Base-by-base conservation (phyloP, 768 basidiomycete genomes). In the Royoungia palumana region DNA sequence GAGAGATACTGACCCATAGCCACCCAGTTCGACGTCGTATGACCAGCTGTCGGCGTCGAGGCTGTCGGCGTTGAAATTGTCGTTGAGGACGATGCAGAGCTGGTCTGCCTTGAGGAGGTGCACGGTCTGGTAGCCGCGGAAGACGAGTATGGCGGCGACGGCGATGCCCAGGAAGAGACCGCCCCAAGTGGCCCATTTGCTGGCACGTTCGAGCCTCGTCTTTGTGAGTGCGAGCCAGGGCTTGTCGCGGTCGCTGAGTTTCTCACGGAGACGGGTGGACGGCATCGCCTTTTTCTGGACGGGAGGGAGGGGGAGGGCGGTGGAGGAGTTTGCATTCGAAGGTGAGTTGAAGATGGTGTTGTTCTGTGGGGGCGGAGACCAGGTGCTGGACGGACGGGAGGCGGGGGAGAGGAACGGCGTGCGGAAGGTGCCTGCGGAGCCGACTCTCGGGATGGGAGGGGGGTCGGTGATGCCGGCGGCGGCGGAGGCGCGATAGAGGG, bases 341-440 rank as follows among this genome's bases (percentile, higher is more conserved):
- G 58, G 65, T 36, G 43, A 64, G 54, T 52, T 64, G 58, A 51
- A 51, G n/a, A 66, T 43, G 0, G 57, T 56, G 54, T 52, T 55
- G 46, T 38, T 22, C 6, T 75, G 74, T 0, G 75, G 60, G 1
- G 83, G 81, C 9, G 85, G 84, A 0, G 78, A 71, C 85, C 85
- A 87, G 0, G 83, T 55, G 13, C 77, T 73, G 5, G 76, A 68
- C 0, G 84, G 83, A n/a, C 85, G 75, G 1, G 82, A 83, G 1
- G 84, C 76, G 0, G 86, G 87, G 4, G 83, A 78, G 45, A 87
- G 78, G 70, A 87, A 87, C 1, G 86, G 83, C 0, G 78, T 70
- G 21, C 86, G 79, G 71, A 89, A 87, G 13, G 50, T 58, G 74
- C 76, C 1, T 32, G 72, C 67, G 19, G 71, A 75, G 45, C 64